Evolutionary conservation across 441 rosid genomes (phyloP), one percentile per base, ranked within the genome.

Genomic region (Bocquillonia castaneifolia): DNA sequence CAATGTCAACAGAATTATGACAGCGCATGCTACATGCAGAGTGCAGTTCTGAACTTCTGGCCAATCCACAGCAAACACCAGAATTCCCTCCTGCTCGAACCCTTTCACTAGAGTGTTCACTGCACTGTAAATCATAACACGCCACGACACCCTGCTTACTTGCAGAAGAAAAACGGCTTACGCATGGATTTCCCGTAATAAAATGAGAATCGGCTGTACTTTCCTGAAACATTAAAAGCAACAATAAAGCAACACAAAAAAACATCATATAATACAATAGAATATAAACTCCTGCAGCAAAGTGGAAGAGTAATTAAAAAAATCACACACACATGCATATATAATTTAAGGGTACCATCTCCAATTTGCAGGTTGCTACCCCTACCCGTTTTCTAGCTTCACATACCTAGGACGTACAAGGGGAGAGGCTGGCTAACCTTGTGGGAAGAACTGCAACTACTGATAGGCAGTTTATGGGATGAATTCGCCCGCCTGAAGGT

Each of bases 381-480:
- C 26, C 62, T 17, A 59, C 13, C 44, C 44, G 10, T 10, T 40
- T 10, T 40, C 10, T 40, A 3, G 44, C 12, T 34, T 3, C 37
- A 23, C n/a, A 28, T 36, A 62, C 52, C 5, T 15, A n/a, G 6
- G 42, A 23, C n/a, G 40, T 44, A 69, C 52, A 34, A 40, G 48
- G 40, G 26, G 51, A 42, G 17, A 14, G 72, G 44, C 48, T 8
- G n/a, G 34, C 85, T 3, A 59, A 90, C 96, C 90, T 82, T 84
- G 63, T 69, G 73, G 60, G 76, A 52, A 6, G 81, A 66, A 82
- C 59, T 60, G 69, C 12, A 70, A 69, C 62, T 58, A 3, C 56
- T 57, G 51, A 73, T 63, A 61, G 67, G 79, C 66, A 59, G 14
- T 50, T 67, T 45, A 45, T 36, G 65, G 26, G 78, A 57, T 75